Percentiles rank a stretch among this genome's conserved stretches.
phyloP scores from a whole-genome alignment of 352 stramenopile genomes.

The Pythium grandisporangium region DNA sequence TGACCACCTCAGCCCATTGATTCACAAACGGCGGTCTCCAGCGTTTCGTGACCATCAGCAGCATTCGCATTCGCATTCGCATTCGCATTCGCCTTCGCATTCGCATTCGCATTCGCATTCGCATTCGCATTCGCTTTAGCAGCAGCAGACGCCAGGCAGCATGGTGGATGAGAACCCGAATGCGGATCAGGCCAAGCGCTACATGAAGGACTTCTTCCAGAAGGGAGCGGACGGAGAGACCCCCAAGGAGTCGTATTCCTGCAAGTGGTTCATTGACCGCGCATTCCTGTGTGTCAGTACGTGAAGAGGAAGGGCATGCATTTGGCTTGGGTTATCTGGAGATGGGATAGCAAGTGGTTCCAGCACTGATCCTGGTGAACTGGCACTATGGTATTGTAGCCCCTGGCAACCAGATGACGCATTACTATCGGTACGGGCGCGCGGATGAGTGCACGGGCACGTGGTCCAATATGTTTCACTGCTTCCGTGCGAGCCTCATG shows the following conservation, averaged over 20 bases:
- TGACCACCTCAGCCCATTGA: too few species aligned
- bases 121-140: too few species aligned
- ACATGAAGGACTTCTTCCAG: constrained; percentile 31
- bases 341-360: background rate
- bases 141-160: too few species aligned
- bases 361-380: too few species aligned
- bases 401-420: constrained; percentile 69
- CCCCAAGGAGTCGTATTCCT: constrained; percentile 46
- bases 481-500: constrained; percentile 73
- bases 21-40: too few species aligned
- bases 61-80: too few species aligned
- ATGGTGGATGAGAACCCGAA: constrained; percentile 20
- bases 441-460: constrained; percentile 76
- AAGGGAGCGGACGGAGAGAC: constrained; percentile 17
- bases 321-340: background rate
- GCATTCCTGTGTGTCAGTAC: constrained; percentile 82
- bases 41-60: too few species aligned
- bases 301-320: constrained; percentile 9
- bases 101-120: too few species aligned
- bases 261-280: constrained; percentile 70
- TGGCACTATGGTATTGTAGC: constrained; percentile 33
- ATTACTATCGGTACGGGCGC: constrained; percentile 66
- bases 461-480: constrained; percentile 77
- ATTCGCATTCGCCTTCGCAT: too few species aligned
- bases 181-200: constrained; percentile 49